Evolutionary conservation across 192 early-diverging fungal genomes (phyloP).

Genomic region (Umbelopsis ramanniana): DNA sequence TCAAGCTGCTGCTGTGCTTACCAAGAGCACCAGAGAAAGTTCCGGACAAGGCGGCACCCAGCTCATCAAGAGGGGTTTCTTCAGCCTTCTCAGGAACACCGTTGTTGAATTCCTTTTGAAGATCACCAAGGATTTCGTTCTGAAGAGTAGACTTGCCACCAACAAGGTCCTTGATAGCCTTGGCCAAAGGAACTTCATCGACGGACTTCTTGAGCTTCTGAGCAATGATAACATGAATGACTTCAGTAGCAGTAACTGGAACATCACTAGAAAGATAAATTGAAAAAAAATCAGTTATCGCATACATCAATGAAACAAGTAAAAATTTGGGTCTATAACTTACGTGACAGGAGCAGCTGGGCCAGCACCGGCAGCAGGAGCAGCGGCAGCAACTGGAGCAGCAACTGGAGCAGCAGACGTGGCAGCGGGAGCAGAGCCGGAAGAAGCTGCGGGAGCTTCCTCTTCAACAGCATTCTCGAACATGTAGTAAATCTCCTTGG

Average conservation of each 20-base stretch:
- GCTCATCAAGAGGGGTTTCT: conserved; percentile 85
- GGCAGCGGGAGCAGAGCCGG: conserved; percentile 48
- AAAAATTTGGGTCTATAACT: neutral
- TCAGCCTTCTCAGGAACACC: conserved; percentile 90
- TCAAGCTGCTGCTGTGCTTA: conserved; percentile 74
- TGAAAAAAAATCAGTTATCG: conserved; percentile 6
- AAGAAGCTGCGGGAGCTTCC: conserved; percentile 47
- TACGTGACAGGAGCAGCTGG: conserved; percentile 62
- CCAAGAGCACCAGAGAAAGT: conserved; percentile 75
- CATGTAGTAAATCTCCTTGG: conserved; percentile 93
- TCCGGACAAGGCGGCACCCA: conserved; percentile 67
- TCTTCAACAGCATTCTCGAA: conserved; percentile 74
- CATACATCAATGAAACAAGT: neutral
- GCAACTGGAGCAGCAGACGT: conserved; percentile 56
- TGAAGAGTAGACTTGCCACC: conserved; percentile 96
- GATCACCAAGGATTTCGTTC: conserved; percentile 95
- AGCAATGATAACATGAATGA: conserved; percentile 83
- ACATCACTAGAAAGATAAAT: conserved; percentile 57
- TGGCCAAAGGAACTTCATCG: conserved; percentile 70
- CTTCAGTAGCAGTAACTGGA: conserved; percentile 81
- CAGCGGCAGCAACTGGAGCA: conserved; percentile 49
- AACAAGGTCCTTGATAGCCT: conserved; percentile 92
- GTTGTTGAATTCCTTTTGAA: conserved; percentile 89
- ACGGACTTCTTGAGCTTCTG: conserved; percentile 90
- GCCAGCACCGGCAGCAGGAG: conserved; percentile 53